Evolutionary conservation across 306 rosid genomes (phyloP).

Genomic region (Vigna radiata): DNA sequence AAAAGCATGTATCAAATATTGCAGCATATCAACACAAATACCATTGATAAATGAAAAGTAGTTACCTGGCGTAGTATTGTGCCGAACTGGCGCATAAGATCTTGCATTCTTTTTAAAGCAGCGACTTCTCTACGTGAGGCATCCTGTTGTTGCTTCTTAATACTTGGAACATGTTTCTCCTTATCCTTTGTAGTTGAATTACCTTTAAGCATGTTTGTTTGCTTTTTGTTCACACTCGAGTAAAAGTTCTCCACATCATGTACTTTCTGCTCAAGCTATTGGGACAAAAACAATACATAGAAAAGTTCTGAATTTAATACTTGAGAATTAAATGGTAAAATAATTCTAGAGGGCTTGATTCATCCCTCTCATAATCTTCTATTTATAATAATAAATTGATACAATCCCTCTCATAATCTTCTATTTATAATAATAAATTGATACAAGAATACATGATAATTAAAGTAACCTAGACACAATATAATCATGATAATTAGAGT

Average conservation of each 20-base stretch:
- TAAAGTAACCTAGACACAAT: too few species aligned
- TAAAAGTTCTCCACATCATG: conserved; percentile 67
- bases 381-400: too few species aligned
- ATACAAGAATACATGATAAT: too few species aligned
- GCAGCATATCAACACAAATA: conserved; percentile 20
- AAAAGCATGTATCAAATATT: conserved; percentile 30
- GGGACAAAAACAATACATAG: conserved; percentile 29
- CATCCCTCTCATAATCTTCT: too few species aligned
- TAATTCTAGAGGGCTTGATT: too few species aligned
- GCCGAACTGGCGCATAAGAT: conserved; percentile 88
- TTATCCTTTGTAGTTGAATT: conserved; percentile 66
- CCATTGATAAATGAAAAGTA: conserved; percentile 6
- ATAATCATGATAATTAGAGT: too few species aligned
- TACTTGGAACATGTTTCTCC: conserved; percentile 73
- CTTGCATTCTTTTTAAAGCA: conserved; percentile 91
- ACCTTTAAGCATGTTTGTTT: conserved; percentile 56
- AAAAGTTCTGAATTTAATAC: conserved; percentile 27
- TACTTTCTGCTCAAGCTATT: conserved; percentile 77
- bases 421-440: too few species aligned
- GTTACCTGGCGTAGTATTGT: conserved; percentile 82
- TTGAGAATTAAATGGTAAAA: too few species aligned
- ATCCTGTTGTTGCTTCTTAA: conserved; percentile 81
- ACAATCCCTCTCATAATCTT: too few species aligned
- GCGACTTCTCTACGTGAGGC: conserved; percentile 80
- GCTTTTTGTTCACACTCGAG: conserved; percentile 53